Evolutionary conservation across 2,329 filamentous ascomycete species (phyloP), one percentile per base, ranked within the genome.

Genomic region (Blastomyces percursus): DNA sequence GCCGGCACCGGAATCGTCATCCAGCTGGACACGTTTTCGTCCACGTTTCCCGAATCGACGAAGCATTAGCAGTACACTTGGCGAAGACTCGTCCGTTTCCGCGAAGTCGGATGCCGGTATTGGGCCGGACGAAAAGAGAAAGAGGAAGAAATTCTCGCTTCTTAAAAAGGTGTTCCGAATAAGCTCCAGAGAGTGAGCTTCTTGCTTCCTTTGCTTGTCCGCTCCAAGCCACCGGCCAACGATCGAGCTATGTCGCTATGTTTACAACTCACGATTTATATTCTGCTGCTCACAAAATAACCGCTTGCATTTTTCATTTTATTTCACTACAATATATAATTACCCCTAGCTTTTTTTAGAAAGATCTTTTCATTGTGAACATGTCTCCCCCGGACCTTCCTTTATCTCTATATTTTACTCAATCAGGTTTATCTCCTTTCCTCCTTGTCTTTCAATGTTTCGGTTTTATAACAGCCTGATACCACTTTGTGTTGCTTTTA

Each of bases 61-160:
- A 38, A 61, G 58, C 2, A 50, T 60, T 6, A 61, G 63, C 42
- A 62, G 60, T 44, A 63, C 58, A 12, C 12, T 61, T 16, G 59
- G 55, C 30, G n/a, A 54, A 7, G 42, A 58, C 42, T 48, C 40
- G 16, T 50, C 46, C 19, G 42, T 46, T 44, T 59, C 56, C 40
- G 19, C 40, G 12, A 11, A 46, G 38, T 63, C 63, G 19, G 59
- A 61, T 11, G 55, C 61, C 1, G 57, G 61, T 42, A 70, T 72
- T 51, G 68, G 70, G 5, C 69, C 70, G 24, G 76, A 73, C 24
- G 56, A 46, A 3, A 59, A 46, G 44, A 77, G 76, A 63, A 79
- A 79, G 70, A 79, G 78, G 71, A 80, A 77, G 66, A 75, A 75
- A 62, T 79, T 79, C 60, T 74, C 74, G 9, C 69, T 75, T 62